Base-by-base conservation (phyloP, 805 yeast species). In the Naumovozyma castellii region DNA sequence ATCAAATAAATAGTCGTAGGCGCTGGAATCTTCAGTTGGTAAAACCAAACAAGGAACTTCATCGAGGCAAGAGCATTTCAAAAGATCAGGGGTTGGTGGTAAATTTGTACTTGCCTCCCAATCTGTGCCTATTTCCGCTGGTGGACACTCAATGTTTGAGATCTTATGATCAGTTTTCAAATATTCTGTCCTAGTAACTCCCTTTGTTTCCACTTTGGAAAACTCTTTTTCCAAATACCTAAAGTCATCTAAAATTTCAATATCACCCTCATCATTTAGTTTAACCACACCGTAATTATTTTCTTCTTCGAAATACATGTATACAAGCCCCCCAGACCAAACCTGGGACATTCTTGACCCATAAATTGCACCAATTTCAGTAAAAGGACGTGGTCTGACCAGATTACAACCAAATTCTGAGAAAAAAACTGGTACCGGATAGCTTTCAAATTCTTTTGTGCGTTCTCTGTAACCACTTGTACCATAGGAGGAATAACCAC, bases 321-420 rank as follows among this genome's bases (percentile, higher is more conserved):
- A 83, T 20, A 76, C 90, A 55, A 83, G 73, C 52, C 90, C 94
- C 49, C 94, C 92, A 33, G 90, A 82, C 92, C 92, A 83, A 36
- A 79, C 78, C 48, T 69, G 75, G 22, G 84, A 75, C 94, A 83
- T 83, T 34, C 78, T 69, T 32, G 66, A 63, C 28, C 81, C 70
- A 67, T 71, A 83, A 17, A 83, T 57, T 37, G 84, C 74, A 27
- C 66, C 75, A 40, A 83, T 78, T 61, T 83, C 90, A 18, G 78
- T 70, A 68, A 83, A 83, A 34, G 71, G 72, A 65, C 92, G 73
- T 49, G 88, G 90, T 46, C 67, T 62, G 33, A 73, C 75, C 28
- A 56, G 51, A 61, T 82, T 82, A 63, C 92, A 83, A 41, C 92
- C 90, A 61, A 81, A 82, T 64, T 83, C 92, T 14, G 87, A 80